phyloP scores from a whole-genome alignment of 2,329 filamentous ascomycete genomes.

The Epichloe gansuensis region DNA sequence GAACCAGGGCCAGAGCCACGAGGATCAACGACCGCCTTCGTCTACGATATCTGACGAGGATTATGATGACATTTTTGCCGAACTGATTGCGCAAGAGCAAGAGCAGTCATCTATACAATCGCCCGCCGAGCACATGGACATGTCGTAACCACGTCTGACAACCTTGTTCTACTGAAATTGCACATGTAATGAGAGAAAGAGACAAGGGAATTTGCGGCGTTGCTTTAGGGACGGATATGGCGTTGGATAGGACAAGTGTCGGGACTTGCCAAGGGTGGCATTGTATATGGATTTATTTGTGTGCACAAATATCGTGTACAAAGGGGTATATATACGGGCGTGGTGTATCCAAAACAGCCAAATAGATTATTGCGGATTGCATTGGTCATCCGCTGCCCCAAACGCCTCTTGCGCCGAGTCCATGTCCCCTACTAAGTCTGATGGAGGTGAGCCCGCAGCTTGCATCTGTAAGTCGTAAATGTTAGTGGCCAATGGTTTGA shows the following conservation, averaged over 20 bases:
- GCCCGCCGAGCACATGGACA: conserved; percentile 33
- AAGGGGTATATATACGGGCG: conserved; percentile 17
- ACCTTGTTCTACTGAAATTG: background rate
- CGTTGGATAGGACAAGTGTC: background rate
- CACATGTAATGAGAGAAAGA: background rate
- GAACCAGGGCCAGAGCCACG: conserved; percentile 7
- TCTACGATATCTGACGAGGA: conserved; percentile 40
- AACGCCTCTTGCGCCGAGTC: conserved; percentile 65
- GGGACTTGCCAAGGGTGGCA: background rate
- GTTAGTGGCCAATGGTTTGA: background rate
- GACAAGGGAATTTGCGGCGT: conserved; percentile 6
- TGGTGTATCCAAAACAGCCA: conserved; percentile 10
- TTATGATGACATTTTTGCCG: conserved; percentile 48
- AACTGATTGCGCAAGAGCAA: conserved; percentile 22
- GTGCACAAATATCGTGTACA: conserved; percentile 5
- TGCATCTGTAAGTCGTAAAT: conserved; percentile 60
- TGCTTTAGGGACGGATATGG: background rate
- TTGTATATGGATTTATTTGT: conserved; percentile 1
- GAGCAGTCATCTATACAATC: conserved; percentile 8
- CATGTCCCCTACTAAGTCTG: conserved; percentile 85
- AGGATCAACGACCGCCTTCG: conserved; percentile 19
- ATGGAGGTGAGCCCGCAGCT: conserved; percentile 78
- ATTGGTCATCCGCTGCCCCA: conserved; percentile 47
- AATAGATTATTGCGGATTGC: conserved; percentile 43
- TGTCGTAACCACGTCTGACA: conserved; percentile 13